Percentiles rank a stretch among this genome's conserved stretches.
phyloP scores from a whole-genome alignment of 1,284 basidiomycete genomes.

The Rhodotorula sp. region DNA sequence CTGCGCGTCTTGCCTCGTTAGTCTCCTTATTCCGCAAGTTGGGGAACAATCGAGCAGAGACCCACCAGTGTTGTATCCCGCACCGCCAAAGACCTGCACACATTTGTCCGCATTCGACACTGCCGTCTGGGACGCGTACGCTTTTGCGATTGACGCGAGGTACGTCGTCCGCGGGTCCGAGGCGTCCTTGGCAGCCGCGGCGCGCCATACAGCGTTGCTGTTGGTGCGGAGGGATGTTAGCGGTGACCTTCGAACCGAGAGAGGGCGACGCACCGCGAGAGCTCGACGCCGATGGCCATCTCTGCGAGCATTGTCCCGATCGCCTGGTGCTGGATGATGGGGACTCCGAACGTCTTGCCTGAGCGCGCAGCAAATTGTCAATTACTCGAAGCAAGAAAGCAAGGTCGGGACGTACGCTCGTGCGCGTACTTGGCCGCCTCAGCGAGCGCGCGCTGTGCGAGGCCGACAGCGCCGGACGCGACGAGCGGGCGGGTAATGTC shows the following conservation, averaged over 20 bases:
- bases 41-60: constrained; percentile 29
- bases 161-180: constrained; percentile 57
- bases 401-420: constrained; percentile 48
- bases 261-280: constrained; percentile 8
- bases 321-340: constrained; percentile 61
- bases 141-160: constrained; percentile 60
- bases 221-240: constrained; percentile 48
- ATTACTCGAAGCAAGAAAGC: too few species aligned
- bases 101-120: constrained; percentile 57
- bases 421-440: constrained; percentile 61
- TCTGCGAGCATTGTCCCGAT: constrained; percentile 60
- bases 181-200: constrained; percentile 57
- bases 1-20: constrained; percentile 41
- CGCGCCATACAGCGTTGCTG: constrained; percentile 55
- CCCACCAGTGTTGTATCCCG: constrained; percentile 45
- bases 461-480: constrained; percentile 58
- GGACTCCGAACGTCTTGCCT: constrained; percentile 58
- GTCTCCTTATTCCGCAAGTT: too few species aligned
- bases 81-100: constrained; percentile 54
- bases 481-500: constrained; percentile 56
- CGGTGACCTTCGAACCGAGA: not conserved
- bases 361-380: not conserved
- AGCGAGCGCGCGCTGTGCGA: constrained; percentile 58
- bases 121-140: constrained; percentile 54
- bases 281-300: constrained; percentile 56